phyloP scores from a whole-genome alignment of 306 rosid genomes.

The Dalbergia oliveri region DNA sequence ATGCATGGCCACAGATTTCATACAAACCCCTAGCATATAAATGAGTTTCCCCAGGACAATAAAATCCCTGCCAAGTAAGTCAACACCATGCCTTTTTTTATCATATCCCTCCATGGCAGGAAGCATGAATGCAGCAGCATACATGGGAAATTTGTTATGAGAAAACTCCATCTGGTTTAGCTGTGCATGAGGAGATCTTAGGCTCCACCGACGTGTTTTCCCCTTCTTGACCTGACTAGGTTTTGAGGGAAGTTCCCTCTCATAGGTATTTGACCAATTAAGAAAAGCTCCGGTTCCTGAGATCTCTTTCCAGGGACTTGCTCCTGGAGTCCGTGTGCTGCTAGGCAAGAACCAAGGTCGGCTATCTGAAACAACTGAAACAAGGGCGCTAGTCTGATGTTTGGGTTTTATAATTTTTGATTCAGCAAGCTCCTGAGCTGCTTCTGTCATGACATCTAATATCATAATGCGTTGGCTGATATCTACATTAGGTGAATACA shows the following conservation, averaged over 20 bases:
- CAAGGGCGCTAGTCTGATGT: slow-evolving; percentile 64
- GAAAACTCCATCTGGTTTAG: slow-evolving; percentile 73
- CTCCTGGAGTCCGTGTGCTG: slow-evolving; percentile 76
- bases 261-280: slow-evolving; percentile 88
- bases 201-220: slow-evolving; percentile 86
- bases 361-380: slow-evolving; percentile 75
- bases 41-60: slow-evolving; percentile 89
- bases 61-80: slow-evolving; percentile 92
- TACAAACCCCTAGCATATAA: slow-evolving; percentile 90
- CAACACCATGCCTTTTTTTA: slow-evolving; percentile 91
- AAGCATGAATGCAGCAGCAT: slow-evolving; percentile 98
- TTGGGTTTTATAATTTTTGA: slow-evolving; percentile 65
- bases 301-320: slow-evolving; percentile 86
- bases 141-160: slow-evolving; percentile 86
- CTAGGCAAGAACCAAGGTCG: slow-evolving; percentile 95
- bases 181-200: slow-evolving; percentile 54
- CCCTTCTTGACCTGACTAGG: slow-evolving; percentile 75
- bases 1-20: slow-evolving; percentile 94
- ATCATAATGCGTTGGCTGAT: slow-evolving; percentile 92
- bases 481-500: slow-evolving; percentile 91
- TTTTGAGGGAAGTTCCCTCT: slow-evolving; percentile 83
- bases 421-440: slow-evolving; percentile 91
- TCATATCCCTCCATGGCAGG: slow-evolving; percentile 98
- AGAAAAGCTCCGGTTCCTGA: slow-evolving; percentile 68
- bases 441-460: slow-evolving; percentile 92